These are phyloP conservation scores for Collybiopsis confluens DNA, from an alignment of 768 basidiomycete species.

Conservation along the genomic window DNA sequence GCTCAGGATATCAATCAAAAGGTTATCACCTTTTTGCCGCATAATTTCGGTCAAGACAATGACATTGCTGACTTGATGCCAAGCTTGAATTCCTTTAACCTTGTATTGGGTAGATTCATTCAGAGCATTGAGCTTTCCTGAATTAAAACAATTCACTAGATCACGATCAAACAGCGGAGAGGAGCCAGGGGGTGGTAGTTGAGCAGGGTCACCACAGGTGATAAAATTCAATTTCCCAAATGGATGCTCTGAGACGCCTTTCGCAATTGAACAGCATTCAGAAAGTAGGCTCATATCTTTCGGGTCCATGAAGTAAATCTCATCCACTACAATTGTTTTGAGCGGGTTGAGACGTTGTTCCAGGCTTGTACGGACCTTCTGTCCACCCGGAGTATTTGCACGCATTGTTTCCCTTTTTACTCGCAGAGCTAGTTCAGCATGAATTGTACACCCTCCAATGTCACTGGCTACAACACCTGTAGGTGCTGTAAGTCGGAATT, in stretches of 20 bases:
- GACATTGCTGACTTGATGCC: conserved; percentile 9
- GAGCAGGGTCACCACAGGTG: conserved; percentile 1
- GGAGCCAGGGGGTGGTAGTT: background rate
- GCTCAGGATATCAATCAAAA: conserved; percentile 9
- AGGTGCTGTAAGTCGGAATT: background rate
- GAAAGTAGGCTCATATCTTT: background rate
- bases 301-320: background rate
- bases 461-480: conserved; percentile 2
- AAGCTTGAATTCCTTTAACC: conserved; percentile 11
- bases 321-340: background rate
- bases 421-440: background rate
- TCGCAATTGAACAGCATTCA: background rate
- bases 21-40: conserved; percentile 13
- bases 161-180: conserved; percentile 1
- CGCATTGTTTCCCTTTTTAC: background rate
- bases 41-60: conserved; percentile 15
- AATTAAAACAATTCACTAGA: conserved; percentile 9
- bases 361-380: background rate
- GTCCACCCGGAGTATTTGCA: background rate
- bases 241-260: background rate
- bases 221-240: conserved; percentile 3
- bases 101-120: conserved; percentile 10
- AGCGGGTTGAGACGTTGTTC: background rate
- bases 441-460: background rate
- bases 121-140: conserved; percentile 5